Evolutionary conservation across 768 basidiomycete genomes (phyloP).

Genomic region (Serendipita sp.): DNA sequence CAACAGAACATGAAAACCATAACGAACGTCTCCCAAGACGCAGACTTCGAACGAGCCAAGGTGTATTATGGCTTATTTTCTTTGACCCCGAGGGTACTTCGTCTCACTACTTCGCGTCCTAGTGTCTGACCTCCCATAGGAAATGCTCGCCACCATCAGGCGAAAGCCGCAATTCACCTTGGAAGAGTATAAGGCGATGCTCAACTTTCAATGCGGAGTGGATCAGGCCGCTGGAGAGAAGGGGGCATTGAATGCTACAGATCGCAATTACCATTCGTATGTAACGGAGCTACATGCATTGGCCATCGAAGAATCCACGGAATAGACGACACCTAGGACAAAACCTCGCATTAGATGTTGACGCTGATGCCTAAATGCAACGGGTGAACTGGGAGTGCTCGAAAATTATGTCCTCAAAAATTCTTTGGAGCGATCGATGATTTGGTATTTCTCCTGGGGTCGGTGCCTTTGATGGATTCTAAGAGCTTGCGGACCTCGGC

Average conservation of each 20-base stretch:
- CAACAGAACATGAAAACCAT: constrained; percentile 82
- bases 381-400: too few relatives aligned
- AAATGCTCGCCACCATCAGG: constrained; percentile 58
- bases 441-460: constrained; percentile 7
- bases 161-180: constrained; percentile 53
- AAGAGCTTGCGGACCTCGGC: neutral
- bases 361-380: neutral
- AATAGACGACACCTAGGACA: neutral
- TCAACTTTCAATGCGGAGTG: constrained; percentile 78
- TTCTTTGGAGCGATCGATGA: neutral
- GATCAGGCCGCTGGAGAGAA: constrained; percentile 42
- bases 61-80: constrained; percentile 70
- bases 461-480: neutral
- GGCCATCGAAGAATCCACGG: constrained; percentile 13
- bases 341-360: neutral
- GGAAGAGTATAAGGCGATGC: constrained; percentile 85
- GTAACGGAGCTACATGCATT: constrained; percentile 70
- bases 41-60: constrained; percentile 62
- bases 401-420: neutral
- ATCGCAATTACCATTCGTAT: constrained; percentile 73
- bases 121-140: constrained; percentile 27
- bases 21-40: constrained; percentile 39
- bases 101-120: neutral
- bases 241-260: constrained; percentile 34
- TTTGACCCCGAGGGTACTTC: constrained; percentile 52